Evolutionary conservation across 2,329 filamentous ascomycete genomes (phyloP), one percentile per base, ranked within the genome.

Genomic region (Aspergillus puulaauensis): DNA sequence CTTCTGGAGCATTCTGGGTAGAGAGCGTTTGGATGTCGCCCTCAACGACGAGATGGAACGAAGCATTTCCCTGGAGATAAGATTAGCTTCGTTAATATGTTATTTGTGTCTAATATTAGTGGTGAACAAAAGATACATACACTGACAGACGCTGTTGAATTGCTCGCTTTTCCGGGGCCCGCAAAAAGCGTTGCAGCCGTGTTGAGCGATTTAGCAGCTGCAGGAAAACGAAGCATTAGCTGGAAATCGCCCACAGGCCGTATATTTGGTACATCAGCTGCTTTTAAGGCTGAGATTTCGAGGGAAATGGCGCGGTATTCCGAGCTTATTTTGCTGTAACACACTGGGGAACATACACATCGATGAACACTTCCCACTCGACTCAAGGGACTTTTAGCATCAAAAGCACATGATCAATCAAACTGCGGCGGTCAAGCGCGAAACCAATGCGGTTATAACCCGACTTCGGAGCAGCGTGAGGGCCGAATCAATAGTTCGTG

Each of bases 21-120:
- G 90, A 90, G 14, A 97, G 80, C 0, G 91, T 96, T 45, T 87
- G 90, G 52, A 96, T 83, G 66, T 90, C 89, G 57, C 70, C 71
- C 37, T 75, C 70, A 4, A 77, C 62, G 21, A 72, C 69, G 57
- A 75, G 73, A 41, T 64, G 69, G 58, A 73, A 77, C 56, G 63
- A 62, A 12, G 70, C 63, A 59, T 67, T 71, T 46, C 70, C 67
- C 71, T 74, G 43, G 35, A 52, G 15, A 27, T 40, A 27, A 19
- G 17, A n/a, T 53, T 31, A 54, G 43, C 43, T 27, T 54, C 19
- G 4, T 17, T 9, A 12, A 21, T 11, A 9, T 45, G 4, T 49
- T 9, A 8, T 9, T 9, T 39, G 19, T 11, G 15, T 9, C 17
- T n/a, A 23, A 46, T 14, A 14, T n/a, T 14, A 9, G n/a, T 9